Evolutionary conservation across 257 asterid species (phyloP).

Genomic region (Rhazya stricta): DNA sequence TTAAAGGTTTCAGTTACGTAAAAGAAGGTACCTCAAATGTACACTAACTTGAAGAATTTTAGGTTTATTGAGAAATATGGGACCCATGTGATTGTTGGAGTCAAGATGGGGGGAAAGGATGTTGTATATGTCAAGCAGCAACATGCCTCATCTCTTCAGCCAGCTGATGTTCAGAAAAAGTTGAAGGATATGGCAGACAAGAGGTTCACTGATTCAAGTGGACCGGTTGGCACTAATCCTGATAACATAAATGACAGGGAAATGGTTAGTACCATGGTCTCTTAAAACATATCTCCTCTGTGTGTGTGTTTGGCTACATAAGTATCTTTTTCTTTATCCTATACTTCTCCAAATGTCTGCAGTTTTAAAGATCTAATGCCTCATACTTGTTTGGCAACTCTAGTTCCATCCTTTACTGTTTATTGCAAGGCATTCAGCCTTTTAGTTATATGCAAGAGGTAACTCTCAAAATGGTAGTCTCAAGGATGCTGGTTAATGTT

Average conservation of each 20-base stretch:
- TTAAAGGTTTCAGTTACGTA: background rate
- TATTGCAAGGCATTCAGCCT: background rate
- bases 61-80: constrained; percentile 78
- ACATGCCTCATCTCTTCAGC: constrained; percentile 53
- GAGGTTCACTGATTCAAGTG: constrained; percentile 52
- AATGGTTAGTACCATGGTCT: constrained; percentile 36
- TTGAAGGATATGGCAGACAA: constrained; percentile 73
- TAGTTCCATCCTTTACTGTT: background rate
- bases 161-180: constrained; percentile 55
- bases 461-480: background rate
- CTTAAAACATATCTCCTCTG: background rate
- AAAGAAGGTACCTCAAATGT: background rate
- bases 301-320: background rate
- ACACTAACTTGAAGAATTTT: constrained; percentile 7
- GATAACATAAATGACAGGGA: constrained; percentile 34
- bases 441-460: background rate
- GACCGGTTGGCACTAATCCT: constrained; percentile 29
- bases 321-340: background rate
- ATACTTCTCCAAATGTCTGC: background rate
- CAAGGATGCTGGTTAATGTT: background rate
- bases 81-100: constrained; percentile 78
- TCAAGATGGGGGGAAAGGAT: constrained; percentile 80
- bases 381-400: background rate
- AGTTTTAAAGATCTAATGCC: background rate
- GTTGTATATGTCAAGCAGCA: constrained; percentile 70